Conservation (phyloP, 768 basidiomycete genomes). For the Ephemerocybe angulata region DNA sequence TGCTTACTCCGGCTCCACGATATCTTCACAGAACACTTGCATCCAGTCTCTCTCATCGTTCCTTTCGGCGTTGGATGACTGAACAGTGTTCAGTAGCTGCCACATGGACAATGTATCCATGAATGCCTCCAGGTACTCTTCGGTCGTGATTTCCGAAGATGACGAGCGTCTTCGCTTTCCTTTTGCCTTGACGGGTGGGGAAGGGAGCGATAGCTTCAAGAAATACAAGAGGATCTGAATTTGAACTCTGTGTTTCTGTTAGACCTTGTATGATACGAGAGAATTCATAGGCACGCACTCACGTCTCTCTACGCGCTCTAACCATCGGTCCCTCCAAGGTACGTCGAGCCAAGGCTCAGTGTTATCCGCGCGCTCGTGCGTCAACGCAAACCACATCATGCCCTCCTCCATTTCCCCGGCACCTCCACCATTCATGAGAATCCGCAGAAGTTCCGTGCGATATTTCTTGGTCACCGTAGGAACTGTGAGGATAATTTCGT, state of each 20-base stretch:
- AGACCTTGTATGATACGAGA: background rate
- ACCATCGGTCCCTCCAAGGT: slow-evolving; percentile 52
- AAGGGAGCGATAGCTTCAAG: slow-evolving; percentile 60
- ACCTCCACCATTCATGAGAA: slow-evolving; percentile 56
- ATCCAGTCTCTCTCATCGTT: slow-evolving; percentile 61
- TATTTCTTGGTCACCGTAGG: slow-evolving; percentile 57
- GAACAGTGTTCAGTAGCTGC: slow-evolving; percentile 51
- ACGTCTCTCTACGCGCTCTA: slow-evolving; percentile 64
- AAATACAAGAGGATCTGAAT: slow-evolving; percentile 73
- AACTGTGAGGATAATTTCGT: slow-evolving; percentile 61
- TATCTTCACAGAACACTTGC: slow-evolving; percentile 63
- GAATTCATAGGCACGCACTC: slow-evolving; percentile 40
- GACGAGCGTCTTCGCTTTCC: slow-evolving; percentile 26
- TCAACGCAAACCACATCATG: slow-evolving; percentile 74
- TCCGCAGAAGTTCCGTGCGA: slow-evolving; percentile 55
- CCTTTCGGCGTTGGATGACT: slow-evolving; percentile 10
- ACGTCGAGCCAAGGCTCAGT: slow-evolving; percentile 47
- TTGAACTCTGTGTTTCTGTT: slow-evolving; percentile 47
- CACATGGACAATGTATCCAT: slow-evolving; percentile 80
- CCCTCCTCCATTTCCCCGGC: slow-evolving; percentile 63
- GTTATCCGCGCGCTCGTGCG: slow-evolving; percentile 48
- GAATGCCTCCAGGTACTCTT: slow-evolving; percentile 63
- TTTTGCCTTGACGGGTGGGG: slow-evolving; percentile 29
- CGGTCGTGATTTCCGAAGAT: slow-evolving; percentile 23
- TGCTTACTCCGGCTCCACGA: slow-evolving; percentile 63